phyloP scores from a whole-genome alignment of 2,329 filamentous ascomycete genomes.

The Colletotrichum nymphaeae region DNA sequence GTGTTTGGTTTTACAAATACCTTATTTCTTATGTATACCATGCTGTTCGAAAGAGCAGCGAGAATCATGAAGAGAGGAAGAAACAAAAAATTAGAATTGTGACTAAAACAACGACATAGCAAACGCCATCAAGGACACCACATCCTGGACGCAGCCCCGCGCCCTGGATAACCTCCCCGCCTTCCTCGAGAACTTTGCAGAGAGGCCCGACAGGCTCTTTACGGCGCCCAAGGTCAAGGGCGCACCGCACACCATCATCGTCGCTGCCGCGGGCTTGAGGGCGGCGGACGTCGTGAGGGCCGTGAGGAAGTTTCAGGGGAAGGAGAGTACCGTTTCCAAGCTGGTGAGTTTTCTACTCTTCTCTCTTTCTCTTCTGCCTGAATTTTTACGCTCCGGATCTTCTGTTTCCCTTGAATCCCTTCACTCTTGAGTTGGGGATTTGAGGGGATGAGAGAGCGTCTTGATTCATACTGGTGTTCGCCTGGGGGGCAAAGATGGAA shows the following conservation, averaged over 20 bases:
- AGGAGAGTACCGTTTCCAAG: constrained; percentile 84
- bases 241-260: constrained; percentile 85
- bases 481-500: not conserved
- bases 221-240: constrained; percentile 76
- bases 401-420: no score
- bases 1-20: no score
- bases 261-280: constrained; percentile 86
- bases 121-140: constrained; percentile 82
- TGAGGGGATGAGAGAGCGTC: no score
- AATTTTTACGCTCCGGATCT: no score
- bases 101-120: constrained; percentile 57
- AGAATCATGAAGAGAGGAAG: not conserved
- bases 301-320: constrained; percentile 82
- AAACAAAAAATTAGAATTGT: not conserved
- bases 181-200: constrained; percentile 78
- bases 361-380: not conserved
- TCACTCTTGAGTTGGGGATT: not conserved
- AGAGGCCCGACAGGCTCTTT: constrained; percentile 68
- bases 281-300: constrained; percentile 85
- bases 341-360: constrained; percentile 59
- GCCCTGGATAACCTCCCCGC: constrained; percentile 78
- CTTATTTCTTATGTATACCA: not conserved
- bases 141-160: constrained; percentile 75
- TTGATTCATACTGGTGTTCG: no score
- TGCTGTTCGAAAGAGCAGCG: not conserved